Base-by-base conservation (phyloP, 2,329 filamentous ascomycete species). In the Dactylellina haptotyla region DNA sequence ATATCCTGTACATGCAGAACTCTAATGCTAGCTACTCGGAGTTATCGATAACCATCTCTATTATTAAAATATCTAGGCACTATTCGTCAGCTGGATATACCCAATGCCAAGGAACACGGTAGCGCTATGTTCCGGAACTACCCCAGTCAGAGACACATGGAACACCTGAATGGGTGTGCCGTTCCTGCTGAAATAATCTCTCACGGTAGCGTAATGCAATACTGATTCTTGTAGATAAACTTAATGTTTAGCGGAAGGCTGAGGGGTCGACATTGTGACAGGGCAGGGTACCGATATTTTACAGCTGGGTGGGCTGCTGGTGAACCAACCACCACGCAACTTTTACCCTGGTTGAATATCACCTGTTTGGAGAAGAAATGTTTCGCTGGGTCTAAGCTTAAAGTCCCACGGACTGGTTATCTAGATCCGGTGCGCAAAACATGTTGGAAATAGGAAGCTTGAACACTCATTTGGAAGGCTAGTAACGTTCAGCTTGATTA, bases 31-130 rank as follows among this genome's bases (percentile, higher is more conserved):
- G 28, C 16, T 12, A 28, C 32, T 56, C 43, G 63, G 63, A 59
- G 34, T 54, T 41, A 67, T 67, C 53, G 63, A 67, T 67, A 59
- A 51, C 34, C 14, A 45, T 46, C 32, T 18, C 25, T 67, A 34
- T 30, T 57, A 59, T 39, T 67, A 2, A 34, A 50, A 30, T 57
- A 58, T 16, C 34, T 59, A 67, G 63, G 63, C 45, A 59, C 45
- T 59, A 59, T 12, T 28, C n/a, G 37, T 51, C 63, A 45, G 25
- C 53, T 37, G 18, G 53, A 53, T 25, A 39, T 51, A 63, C 25
- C 63, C 45, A 59, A 53, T 41, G 63, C 63, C 63, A 67, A 59
- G 63, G 32, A 53, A 30, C 23, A 30, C 10, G 39, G 37, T 54
- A 41, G 25, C 54, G 32, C 53, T 43, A 20, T 9, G 10, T 46